A percentile compares a stretch with the other conserved stretches of the same genome.
These are phyloP conservation scores for Wallemia mellicola DNA, from an alignment of 1,284 basidiomycete species.

Conservation along the genomic window DNA sequence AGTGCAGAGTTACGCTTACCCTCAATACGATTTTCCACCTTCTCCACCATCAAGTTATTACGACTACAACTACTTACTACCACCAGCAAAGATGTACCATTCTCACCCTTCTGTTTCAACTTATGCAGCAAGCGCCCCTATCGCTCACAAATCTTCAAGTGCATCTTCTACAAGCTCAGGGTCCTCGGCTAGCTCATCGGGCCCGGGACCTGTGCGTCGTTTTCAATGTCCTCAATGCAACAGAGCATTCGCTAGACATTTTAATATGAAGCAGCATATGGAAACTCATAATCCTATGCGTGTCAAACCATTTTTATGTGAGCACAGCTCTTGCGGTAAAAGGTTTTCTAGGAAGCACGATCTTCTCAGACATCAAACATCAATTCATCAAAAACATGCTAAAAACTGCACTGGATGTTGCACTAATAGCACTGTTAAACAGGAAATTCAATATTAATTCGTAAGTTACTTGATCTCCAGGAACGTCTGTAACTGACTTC, in stretches of 20 bases:
- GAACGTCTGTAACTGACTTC: neutral
- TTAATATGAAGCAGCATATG: slow-evolving; percentile 68
- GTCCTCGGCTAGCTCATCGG: neutral
- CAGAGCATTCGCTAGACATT: slow-evolving; percentile 55
- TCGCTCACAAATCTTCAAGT: neutral
- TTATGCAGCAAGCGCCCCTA: neutral
- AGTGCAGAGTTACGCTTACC: neutral
- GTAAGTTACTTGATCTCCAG: neutral
- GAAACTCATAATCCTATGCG: slow-evolving; percentile 64
- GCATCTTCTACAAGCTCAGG: neutral
- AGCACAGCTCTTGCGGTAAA: slow-evolving; percentile 44
- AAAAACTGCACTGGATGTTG: neutral
- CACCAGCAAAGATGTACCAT: neutral
- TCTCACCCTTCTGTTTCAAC: neutral
- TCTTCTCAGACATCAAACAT: slow-evolving; percentile 49
- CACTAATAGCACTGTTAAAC: neutral
- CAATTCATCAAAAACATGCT: slow-evolving; percentile 35
- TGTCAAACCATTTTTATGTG: slow-evolving; percentile 52
- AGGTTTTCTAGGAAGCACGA: slow-evolving; percentile 74
- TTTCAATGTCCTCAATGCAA: slow-evolving; percentile 1
- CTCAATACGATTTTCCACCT: neutral
- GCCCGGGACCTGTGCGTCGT: neutral
- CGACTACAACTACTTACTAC: neutral
- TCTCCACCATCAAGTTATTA: neutral
- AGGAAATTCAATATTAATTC: neutral